Conservation (phyloP, 352 stramenopile species). For the Phytophthora pseudosyringae region DNA sequence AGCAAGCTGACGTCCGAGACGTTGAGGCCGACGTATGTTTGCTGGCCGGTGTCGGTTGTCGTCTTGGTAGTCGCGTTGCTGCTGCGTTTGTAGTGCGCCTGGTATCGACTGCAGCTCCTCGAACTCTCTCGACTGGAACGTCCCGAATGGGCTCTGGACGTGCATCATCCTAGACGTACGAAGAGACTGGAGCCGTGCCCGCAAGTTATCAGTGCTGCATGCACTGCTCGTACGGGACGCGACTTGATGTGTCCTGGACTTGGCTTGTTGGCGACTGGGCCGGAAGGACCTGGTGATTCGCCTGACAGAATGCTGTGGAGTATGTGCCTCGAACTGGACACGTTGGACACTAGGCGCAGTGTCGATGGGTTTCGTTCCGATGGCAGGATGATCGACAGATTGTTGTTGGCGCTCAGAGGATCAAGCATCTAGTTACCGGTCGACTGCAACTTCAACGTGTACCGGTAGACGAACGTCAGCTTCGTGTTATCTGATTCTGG, state of each 20-base stretch:
- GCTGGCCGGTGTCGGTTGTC: slow-evolving; percentile 5
- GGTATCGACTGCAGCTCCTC: slow-evolving; percentile 34
- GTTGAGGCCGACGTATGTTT: slow-evolving; percentile 9
- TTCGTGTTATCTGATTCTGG: too few species aligned
- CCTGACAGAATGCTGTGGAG: too few species aligned
- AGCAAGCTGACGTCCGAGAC: slow-evolving; percentile 10
- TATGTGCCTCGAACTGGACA: neutral
- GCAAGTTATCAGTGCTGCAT: slow-evolving; percentile 9
- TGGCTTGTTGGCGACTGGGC: neutral
- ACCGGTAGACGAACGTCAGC: slow-evolving; percentile 4
- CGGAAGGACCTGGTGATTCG: neutral
- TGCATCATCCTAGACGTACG: slow-evolving; percentile 8
- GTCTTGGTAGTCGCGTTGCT: slow-evolving; percentile 20
- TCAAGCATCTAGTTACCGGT: neutral
- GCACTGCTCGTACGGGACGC: slow-evolving; percentile 2
- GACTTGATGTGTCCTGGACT: neutral
- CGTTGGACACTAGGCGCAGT: slow-evolving; percentile 14
- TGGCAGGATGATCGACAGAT: too few species aligned
- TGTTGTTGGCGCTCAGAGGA: neutral
- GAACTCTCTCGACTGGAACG: slow-evolving; percentile 18
- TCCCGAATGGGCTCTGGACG: slow-evolving; percentile 14
- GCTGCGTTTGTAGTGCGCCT: too few species aligned
- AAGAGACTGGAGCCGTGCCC: slow-evolving; percentile 22
- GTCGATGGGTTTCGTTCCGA: too few species aligned
- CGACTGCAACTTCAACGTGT: slow-evolving; percentile 5